These are phyloP conservation scores for Lentinula detonsa DNA, from an alignment of 768 basidiomycete species.

Conservation along the genomic window DNA sequence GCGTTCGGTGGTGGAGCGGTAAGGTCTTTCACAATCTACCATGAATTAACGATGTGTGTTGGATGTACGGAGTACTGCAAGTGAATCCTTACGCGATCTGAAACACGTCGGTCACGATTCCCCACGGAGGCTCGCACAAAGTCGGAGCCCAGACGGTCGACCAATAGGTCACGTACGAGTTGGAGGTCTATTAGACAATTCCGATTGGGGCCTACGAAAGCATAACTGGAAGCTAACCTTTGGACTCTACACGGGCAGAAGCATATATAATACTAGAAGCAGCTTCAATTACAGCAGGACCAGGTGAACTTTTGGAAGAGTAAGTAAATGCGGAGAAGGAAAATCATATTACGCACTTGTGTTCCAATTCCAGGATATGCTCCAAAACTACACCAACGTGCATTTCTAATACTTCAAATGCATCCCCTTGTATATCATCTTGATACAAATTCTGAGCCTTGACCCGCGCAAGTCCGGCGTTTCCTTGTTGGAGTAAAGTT, in stretches of 20 bases:
- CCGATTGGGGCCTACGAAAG: constrained; percentile 6
- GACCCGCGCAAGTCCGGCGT: constrained; percentile 58
- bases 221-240: constrained; percentile 34
- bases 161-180: constrained; percentile 45
- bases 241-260: constrained; percentile 47
- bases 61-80: not conserved
- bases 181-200: constrained; percentile 43
- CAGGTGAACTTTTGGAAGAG: constrained; percentile 26
- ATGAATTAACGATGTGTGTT: not conserved
- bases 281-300: constrained; percentile 56
- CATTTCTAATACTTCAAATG: constrained; percentile 64
- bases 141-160: constrained; percentile 49
- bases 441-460: constrained; percentile 64
- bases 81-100: constrained; percentile 33
- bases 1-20: constrained; percentile 51
- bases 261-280: constrained; percentile 63
- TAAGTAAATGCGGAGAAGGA: constrained; percentile 2
- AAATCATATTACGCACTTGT: constrained; percentile 27
- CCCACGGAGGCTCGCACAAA: constrained; percentile 47
- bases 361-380: constrained; percentile 51
- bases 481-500: constrained; percentile 54
- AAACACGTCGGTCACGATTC: constrained; percentile 49
- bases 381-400: constrained; percentile 57
- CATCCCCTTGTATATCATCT: constrained; percentile 54
- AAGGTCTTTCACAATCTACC: constrained; percentile 47